Evolutionary conservation across 192 early-diverging fungal genomes (phyloP), one percentile per base, ranked within the genome.

Genomic region (Umbelopsis isabellina): DNA sequence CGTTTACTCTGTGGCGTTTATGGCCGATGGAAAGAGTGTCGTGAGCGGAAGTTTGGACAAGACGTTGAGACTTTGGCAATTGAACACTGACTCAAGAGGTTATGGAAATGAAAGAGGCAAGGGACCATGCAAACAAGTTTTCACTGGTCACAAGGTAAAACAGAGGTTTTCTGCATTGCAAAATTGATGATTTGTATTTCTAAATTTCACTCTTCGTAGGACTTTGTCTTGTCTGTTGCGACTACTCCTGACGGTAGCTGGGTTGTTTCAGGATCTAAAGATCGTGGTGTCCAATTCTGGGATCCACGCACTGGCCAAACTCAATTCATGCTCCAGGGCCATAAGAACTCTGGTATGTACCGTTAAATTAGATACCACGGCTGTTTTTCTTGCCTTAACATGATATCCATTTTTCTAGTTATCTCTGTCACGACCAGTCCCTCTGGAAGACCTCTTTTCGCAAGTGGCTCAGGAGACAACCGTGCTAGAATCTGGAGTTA

Each of bases 181-280:
- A 64, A n/a, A 45, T 1, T 15, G n/a, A 10, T 12, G 16, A 10
- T 65, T 47, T 52, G 9, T 20, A 13, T 25, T 58, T 5, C 13
- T 35, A 20, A 23, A 35, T 70, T 50, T n/a, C 52, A 64, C 15
- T 25, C 22, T 33, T 44, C 25, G 69, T 84, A 90, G 82, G 97
- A 99, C 85, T 99, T 95, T 91, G 97, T 99, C 6, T 85, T 99
- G 25, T 96, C 94, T 1, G 97, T 99, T 18, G 95, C 93, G 0
- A 93, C 89, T 44, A 90, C 91, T 55, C 89, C 90, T 8, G 89
- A 91, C 76, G 89, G 89, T 65, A 91, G 91, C 76, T 98, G 94
- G 94, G 89, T 97, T 25, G 92, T 96, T 20, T 92, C 92, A 70
- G 93, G 94, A 30, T 92, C 91, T 74, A 96, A 98, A 78, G 96